Evolutionary conservation across 1,284 basidiomycete genomes (phyloP).

Genomic region (Retiboletus fuscus): DNA sequence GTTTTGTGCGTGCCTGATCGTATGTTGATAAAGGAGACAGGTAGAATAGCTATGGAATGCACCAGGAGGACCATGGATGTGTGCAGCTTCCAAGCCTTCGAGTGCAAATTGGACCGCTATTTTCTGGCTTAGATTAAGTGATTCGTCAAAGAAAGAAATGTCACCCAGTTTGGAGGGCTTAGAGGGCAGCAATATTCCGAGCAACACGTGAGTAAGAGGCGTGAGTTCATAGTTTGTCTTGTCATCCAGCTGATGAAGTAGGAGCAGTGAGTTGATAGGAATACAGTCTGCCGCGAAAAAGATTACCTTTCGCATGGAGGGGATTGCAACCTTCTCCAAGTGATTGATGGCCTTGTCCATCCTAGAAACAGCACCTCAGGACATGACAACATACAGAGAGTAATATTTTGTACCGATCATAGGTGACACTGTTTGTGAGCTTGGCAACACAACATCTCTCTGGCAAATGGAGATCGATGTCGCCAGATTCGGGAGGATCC

Average conservation of each 20-base stretch:
- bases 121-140: conserved; percentile 87
- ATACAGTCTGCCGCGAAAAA: not conserved
- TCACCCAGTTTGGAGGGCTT: conserved; percentile 51
- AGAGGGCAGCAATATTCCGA: conserved; percentile 65
- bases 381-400: not conserved
- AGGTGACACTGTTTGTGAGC: conserved; percentile 91
- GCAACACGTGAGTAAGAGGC: conserved; percentile 70
- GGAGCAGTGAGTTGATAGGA: conserved; percentile 33
- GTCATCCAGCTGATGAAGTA: conserved; percentile 48
- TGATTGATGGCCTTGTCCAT: conserved; percentile 85
- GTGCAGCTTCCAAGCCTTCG: conserved; percentile 81
- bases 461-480: conserved; percentile 82
- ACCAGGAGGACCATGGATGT: conserved; percentile 98
- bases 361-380: conserved; percentile 52
- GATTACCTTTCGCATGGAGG: conserved; percentile 44
- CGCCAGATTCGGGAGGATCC: conserved; percentile 65
- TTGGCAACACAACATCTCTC: conserved; percentile 88
- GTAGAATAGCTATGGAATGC: not conserved
- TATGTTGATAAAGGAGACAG: conserved; percentile 17
- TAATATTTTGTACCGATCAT: conserved; percentile 74
- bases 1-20: conserved; percentile 88
- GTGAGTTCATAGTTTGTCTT: conserved; percentile 58
- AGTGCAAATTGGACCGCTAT: conserved; percentile 83
- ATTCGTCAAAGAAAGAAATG: conserved; percentile 80
- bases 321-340: conserved; percentile 63